Base-by-base conservation (phyloP, 2,329 filamentous ascomycete species). In the Xylariaceae sp. region DNA sequence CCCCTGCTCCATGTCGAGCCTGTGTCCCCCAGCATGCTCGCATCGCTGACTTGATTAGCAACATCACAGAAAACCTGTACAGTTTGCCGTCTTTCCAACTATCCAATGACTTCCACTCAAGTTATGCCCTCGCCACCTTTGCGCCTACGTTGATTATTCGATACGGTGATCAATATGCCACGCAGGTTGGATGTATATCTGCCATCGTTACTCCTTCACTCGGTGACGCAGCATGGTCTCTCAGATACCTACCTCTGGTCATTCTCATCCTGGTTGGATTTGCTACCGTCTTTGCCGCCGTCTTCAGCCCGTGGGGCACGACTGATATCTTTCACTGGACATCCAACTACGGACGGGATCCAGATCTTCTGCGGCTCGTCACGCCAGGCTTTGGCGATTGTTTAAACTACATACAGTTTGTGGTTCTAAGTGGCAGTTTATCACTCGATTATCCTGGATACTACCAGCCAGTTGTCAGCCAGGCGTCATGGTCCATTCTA, bases 311-410 rank as follows among this genome's bases (percentile, higher is more conserved):
- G 0, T 99, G 94, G 93, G 94, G 94, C 17, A 89, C 90, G 1
- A 84, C 84, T 7, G 89, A 99, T 67, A 79, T 93, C 17, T 97
- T 97, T 69, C 86, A 89, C 60, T 99, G 93, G 91, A 91, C 90
- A n/a, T 95, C 90, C 66, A 99, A 99, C 68, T 97, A 96, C 68
- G 94, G 94, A 34, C 85, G 93, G 61, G 94, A 99, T 63, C 89
- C 90, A 55, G 94, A 99, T 72, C 76, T 97, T 59, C 77, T 99
- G 48, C 86, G 94, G 50, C 78, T 99, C 44, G 90, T 99, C 33
- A 99, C 94, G 0, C 94, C 94, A 5, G 94, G 94, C 1, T 97
- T 99, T 67, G 91, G 90, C 6, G 94, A 99, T 67, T 99, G 94
- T 65, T 78, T 99, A 50, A 92, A 97, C 71, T 97, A 99, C 69